A percentile compares a stretch with the other conserved stretches of the same genome.
Conservation (phyloP, 306 rosid genomes). For the Fragaria nilgerrensis region DNA sequence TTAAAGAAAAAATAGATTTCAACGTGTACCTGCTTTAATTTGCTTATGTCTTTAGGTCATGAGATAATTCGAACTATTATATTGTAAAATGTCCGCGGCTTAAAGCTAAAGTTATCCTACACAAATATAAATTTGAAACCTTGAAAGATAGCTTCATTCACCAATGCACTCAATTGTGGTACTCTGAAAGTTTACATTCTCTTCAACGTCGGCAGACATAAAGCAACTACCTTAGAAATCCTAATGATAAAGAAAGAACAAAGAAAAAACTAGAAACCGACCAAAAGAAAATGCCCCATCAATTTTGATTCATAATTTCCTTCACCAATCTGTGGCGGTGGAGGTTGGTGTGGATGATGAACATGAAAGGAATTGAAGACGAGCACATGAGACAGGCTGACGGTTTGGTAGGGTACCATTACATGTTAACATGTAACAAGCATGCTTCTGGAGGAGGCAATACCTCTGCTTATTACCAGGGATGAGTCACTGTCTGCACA, state of each 20-base stretch:
- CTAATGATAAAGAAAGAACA: too few relatives aligned
- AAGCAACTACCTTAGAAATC: too few relatives aligned
- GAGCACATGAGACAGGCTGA: constrained; percentile 4
- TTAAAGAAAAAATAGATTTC: background rate
- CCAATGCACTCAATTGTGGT: too few relatives aligned
- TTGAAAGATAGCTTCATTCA: too few relatives aligned
- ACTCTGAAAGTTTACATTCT: too few relatives aligned
- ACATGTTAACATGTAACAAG: background rate
- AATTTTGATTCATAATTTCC: background rate
- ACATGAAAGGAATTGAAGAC: background rate
- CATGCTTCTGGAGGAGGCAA: background rate
- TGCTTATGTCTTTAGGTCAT: background rate
- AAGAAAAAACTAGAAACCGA: too few relatives aligned
- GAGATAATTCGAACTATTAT: too few relatives aligned
- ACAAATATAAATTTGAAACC: too few relatives aligned
- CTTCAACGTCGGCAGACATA: too few relatives aligned
- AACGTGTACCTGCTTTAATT: background rate
- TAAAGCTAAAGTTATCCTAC: too few relatives aligned
- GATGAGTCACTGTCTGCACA: background rate
- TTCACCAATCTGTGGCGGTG: constrained; percentile 4
- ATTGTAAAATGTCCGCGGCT: too few relatives aligned
- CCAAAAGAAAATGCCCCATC: background rate
- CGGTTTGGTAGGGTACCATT: background rate
- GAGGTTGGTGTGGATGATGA: background rate
- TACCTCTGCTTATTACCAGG: background rate